Evolutionary conservation across 176 grass and related monocot genomes (phyloP).

Genomic region (Rhynchospora pubera): DNA sequence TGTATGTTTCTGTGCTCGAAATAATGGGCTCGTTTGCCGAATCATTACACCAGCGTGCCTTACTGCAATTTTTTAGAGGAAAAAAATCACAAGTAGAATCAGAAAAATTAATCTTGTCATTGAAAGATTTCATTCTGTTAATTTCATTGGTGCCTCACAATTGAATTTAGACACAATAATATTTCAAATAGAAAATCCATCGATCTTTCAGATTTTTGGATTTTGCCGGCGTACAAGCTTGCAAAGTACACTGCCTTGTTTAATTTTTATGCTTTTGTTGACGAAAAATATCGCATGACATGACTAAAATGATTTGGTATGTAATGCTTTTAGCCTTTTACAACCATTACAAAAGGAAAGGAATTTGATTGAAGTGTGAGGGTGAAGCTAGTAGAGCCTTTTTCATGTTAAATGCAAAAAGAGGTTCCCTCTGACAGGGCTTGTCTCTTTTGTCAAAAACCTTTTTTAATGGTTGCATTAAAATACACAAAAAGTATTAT

Average conservation of each 20-base stretch:
- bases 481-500: conserved; percentile 44
- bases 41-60: conserved; percentile 32
- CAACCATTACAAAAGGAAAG: conserved; percentile 25
- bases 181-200: neutral
- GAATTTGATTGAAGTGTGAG: conserved; percentile 12
- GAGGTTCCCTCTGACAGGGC: neutral
- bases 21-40: conserved; percentile 26
- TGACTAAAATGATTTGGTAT: conserved; percentile 18
- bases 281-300: neutral
- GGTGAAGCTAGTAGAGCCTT: conserved; percentile 26
- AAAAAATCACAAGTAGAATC: neutral
- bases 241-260: neutral
- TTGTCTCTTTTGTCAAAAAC: conserved; percentile 18
- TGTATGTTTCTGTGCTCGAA: conserved; percentile 30
- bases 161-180: neutral
- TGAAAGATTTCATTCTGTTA: neutral
- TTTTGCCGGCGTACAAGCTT: neutral
- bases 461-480: conserved; percentile 23
- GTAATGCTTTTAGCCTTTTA: conserved; percentile 13
- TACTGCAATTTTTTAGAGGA: conserved; percentile 24
- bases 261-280: neutral
- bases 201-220: neutral
- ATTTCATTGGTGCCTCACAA: neutral
- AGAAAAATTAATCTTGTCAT: neutral
- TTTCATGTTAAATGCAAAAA: conserved; percentile 25